Conservation (phyloP, 768 basidiomycete species). For the Cystobasidium tubakii region DNA sequence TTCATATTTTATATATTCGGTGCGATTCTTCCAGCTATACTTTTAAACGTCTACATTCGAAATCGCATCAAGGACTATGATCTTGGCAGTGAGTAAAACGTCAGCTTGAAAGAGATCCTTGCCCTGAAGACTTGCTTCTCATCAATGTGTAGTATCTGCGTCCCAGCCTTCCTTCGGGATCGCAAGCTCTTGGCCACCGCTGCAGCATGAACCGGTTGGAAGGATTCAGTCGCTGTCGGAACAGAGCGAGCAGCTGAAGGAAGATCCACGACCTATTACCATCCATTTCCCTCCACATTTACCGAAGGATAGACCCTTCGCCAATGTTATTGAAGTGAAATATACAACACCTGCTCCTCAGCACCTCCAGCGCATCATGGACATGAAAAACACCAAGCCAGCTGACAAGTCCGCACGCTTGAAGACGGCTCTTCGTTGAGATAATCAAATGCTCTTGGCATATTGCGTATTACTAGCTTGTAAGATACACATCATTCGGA, state of each 20-base stretch:
- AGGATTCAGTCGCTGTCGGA: not conserved
- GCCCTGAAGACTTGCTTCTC: too few relatives aligned
- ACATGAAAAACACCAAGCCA: not conserved
- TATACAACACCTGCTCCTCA: not conserved
- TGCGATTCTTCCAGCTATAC: constrained; percentile 2
- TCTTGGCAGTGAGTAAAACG: not conserved
- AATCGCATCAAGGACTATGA: constrained; percentile 6
- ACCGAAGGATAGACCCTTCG: constrained; percentile 1
- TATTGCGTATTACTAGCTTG: not conserved
- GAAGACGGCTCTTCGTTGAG: not conserved
- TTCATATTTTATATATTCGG: not conserved
- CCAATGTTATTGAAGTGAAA: not conserved
- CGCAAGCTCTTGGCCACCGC: not conserved
- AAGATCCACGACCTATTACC: not conserved
- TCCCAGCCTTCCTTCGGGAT: not conserved
- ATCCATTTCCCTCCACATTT: not conserved
- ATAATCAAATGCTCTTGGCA: not conserved
- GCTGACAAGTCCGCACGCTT: not conserved
- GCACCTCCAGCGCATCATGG: constrained; percentile 2
- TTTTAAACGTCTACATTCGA: not conserved
- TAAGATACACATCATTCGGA: not conserved
- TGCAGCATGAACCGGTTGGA: too few relatives aligned
- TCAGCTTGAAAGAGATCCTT: too few relatives aligned
- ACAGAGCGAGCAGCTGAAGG: not conserved
- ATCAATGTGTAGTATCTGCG: not conserved